Evolutionary conservation across 169 alveolate genomes (phyloP).

Genomic region (Plasmodium blacklocki): DNA sequence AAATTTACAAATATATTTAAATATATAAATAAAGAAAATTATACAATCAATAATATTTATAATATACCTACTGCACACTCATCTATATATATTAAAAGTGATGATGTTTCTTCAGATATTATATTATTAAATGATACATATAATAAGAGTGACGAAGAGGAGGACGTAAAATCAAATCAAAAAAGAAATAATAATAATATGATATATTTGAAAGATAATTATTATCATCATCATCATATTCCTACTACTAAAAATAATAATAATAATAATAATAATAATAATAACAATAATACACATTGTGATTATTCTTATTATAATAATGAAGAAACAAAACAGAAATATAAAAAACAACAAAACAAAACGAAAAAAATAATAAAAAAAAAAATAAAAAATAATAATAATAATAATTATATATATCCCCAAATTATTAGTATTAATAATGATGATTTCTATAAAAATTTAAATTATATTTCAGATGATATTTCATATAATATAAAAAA

Average conservation of each 20-base stretch:
- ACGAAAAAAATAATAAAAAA: no score
- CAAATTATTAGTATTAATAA: constrained; percentile 12
- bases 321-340: neutral
- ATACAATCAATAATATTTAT: neutral
- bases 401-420: neutral
- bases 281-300: neutral
- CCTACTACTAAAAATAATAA: no score
- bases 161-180: neutral
- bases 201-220: neutral
- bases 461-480: constrained; percentile 4
- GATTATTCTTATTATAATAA: neutral
- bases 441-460: constrained; percentile 28
- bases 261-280: no score
- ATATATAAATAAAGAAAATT: constrained; percentile 43
- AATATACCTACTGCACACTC: no score
- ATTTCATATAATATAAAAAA: neutral
- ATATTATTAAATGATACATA: no score
- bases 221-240: no score
- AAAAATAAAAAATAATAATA: no score
- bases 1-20: constrained; percentile 70
- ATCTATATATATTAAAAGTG: no score
- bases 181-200: neutral
- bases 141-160: neutral
- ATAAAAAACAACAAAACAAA: neutral
- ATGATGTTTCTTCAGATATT: no score